Conservation (phyloP, 2,329 filamentous ascomycete genomes). For the Botrytis pseudocinerea region DNA sequence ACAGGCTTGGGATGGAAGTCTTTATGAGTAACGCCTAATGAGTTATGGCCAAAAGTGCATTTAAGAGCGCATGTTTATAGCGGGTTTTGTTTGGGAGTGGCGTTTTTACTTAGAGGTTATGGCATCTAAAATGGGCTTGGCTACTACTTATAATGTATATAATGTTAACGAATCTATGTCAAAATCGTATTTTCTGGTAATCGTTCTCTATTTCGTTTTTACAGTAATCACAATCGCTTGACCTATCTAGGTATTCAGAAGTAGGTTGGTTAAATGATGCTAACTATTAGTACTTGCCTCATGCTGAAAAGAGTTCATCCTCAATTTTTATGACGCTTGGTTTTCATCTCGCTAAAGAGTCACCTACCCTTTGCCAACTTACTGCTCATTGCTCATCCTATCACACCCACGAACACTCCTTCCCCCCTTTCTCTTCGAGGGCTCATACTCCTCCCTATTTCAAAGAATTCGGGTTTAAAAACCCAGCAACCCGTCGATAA, state of each 20-base stretch:
- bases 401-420: no score
- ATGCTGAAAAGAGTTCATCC: neutral
- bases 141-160: neutral
- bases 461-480: neutral
- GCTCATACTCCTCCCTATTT: neutral
- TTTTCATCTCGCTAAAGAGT: neutral
- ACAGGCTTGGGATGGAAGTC: neutral
- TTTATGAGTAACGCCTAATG: neutral
- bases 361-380: neutral
- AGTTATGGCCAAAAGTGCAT: neutral
- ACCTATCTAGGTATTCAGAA: rapidly evolving
- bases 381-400: neutral
- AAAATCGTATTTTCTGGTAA: neutral
- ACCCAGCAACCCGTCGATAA: neutral
- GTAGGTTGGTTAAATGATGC: neutral
- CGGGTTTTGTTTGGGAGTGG: neutral
- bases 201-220: neutral
- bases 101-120: neutral
- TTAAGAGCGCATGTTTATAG: neutral
- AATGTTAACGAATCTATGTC: neutral
- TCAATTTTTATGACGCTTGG: neutral
- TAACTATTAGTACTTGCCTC: neutral
- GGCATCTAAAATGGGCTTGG: neutral
- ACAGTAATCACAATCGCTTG: neutral
- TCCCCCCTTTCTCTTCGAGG: neutral